Percentiles rank a stretch among this genome's conserved stretches.
Evolutionary conservation across 345 rosid genomes (phyloP).

Genomic region (Cardamine resedifolia): DNA sequence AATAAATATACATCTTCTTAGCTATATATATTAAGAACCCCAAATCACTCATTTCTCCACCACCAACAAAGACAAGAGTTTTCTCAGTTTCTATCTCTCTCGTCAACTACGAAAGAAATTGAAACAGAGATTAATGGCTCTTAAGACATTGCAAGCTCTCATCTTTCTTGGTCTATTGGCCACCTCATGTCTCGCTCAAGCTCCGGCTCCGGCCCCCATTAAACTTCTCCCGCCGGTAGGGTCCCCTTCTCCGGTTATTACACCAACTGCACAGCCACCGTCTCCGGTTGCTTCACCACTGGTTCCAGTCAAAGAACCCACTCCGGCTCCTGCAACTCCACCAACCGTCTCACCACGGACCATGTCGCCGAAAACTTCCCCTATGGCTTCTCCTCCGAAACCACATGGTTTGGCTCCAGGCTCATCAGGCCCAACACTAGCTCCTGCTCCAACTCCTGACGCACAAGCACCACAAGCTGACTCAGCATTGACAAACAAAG

Average conservation of each 20-base stretch:
- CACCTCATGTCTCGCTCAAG: constrained; percentile 66
- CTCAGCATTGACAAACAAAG: constrained; percentile 40
- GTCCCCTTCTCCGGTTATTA: constrained; percentile 45
- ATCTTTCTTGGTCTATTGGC: constrained; percentile 65
- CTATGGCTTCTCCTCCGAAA: constrained; percentile 35
- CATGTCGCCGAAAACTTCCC: constrained; percentile 17
- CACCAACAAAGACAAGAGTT: constrained; percentile 34
- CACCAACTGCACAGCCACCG: constrained; percentile 35
- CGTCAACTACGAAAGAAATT: constrained; percentile 5
- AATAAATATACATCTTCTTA: constrained; percentile 9
- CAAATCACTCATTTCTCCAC: background rate
- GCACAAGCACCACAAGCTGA: background rate
- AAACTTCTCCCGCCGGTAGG: constrained; percentile 31
- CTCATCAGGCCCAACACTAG: constrained; percentile 27
- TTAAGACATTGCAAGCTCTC: constrained; percentile 46
- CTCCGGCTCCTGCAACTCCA: constrained; percentile 28
- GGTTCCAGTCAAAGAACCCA: constrained; percentile 16
- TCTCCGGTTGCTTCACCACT: constrained; percentile 26
- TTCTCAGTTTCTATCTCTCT: constrained; percentile 13
- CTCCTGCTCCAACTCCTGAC: constrained; percentile 29
- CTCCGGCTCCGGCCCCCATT: constrained; percentile 51
- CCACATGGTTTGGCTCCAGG: constrained; percentile 25
- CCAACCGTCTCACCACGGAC: constrained; percentile 24
- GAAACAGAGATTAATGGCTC: constrained; percentile 44
- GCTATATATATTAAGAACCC: constrained; percentile 12